Base-by-base conservation (phyloP, 2,329 filamentous ascomycete genomes). In the Parascedosporium putredinis region DNA sequence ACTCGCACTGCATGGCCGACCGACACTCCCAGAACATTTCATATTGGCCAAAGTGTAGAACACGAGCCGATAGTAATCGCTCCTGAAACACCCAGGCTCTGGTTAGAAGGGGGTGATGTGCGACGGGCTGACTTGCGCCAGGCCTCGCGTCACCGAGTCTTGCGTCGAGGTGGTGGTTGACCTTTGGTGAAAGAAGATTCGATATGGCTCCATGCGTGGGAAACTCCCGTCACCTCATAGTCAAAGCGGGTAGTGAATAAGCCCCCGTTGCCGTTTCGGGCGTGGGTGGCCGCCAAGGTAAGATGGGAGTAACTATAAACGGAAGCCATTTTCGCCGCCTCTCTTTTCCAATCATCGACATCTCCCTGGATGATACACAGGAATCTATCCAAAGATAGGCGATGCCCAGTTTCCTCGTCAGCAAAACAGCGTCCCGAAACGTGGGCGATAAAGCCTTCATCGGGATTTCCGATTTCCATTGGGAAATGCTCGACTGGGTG, bases 311-410 rank as follows among this genome's bases (percentile, higher is more conserved):
- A 29, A n/a, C 12, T 36, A 48, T 48, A 40, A 2, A 48, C 29
- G 46, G 29, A 36, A 6, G 31, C 29, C 46, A 48, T 48, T 6
- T 18, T 16, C 22, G 29, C 34, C 18, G 46, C 16, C 29, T 48
- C 46, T 14, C 18, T 18, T 6, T 24, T 6, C 46, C 46, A 48
- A 23, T 48, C 46, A 5, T 23, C 20, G 7, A 9, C 14, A 23
- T 36, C 29, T 10, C 40, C 46, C 14, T 48, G 46, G 14, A 48
- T 16, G 14, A 48, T 48, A 20, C 46, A 48, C 12, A 48, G 27
- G n/a, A 33, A 48, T 54, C 36, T 54, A 57, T 33, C 46, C 46
- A 48, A 20, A 48, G n/a, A 24, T 48, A 48, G 51, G 55, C 53
- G 18, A 38, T n/a, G 3, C 31, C 29, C 8, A 48, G 22, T 14